Base-by-base conservation (phyloP, 345 rosid genomes). In the Brassica carinata region DNA sequence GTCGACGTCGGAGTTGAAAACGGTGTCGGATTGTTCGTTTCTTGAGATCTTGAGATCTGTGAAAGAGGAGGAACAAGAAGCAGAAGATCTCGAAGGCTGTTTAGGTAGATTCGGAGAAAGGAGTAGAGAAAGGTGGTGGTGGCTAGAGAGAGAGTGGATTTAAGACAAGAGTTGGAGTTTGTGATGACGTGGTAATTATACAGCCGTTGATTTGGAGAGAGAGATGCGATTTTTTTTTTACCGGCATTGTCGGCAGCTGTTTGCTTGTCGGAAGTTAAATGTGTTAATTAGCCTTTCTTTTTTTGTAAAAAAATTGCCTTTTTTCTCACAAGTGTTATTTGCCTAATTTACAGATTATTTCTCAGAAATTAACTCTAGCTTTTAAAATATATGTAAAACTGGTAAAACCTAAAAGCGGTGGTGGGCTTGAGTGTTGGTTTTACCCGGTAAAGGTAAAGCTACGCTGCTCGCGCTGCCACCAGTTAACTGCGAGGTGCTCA, bases 381-480 rank as follows among this genome's bases (percentile, higher is more conserved):
- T n/a, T n/a, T n/a, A n/a, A n/a, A n/a, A n/a, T n/a, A n/a, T n/a
- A n/a, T n/a, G n/a, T n/a, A n/a, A n/a, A n/a, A n/a, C n/a, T n/a
- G n/a, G n/a, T n/a, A n/a, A n/a, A n/a, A n/a, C n/a, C n/a, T n/a
- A n/a, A n/a, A n/a, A n/a, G n/a, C n/a, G n/a, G n/a, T n/a, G n/a
- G n/a, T n/a, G 94, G 97, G 77, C 87, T 2, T 87, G 91, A 57
- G 73, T 83, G 59, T 84, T 79, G 75, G 83, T 57, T 83, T 89
- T 78, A 82, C 84, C 89, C 0, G 87, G 71, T 64, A 87, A 86
- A 0, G 98, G 97, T 62, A 96, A 77, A 0, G 91, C 90, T 61
- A 91, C 91, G 23, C 97, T 92, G 80, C 99, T 96, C 2, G 94
- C 88, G 59, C 96, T 89, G 4, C 99, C 99, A 59, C 98, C 95